phyloP scores from a whole-genome alignment of 1,139 yeast genomes.

The Pneumocystis wakefieldiae region DNA sequence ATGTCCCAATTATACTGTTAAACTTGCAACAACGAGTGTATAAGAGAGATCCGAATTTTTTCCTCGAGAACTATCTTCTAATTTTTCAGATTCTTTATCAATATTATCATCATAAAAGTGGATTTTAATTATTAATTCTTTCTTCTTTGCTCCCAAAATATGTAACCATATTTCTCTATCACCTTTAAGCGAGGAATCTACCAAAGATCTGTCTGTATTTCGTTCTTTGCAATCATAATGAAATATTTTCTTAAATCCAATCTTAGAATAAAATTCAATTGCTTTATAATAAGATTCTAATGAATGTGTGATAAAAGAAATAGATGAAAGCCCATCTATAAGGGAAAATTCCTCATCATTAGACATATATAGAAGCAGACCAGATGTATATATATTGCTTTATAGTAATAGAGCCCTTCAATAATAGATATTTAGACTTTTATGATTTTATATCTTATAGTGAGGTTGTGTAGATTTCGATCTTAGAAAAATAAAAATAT shows the following conservation, averaged over 20 bases:
- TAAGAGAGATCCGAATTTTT: background rate
- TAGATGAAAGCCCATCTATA: background rate
- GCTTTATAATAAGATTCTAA: constrained; percentile 11
- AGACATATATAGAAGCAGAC: background rate
- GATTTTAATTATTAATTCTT: constrained; percentile 23
- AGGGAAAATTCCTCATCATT: background rate
- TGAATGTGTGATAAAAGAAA: background rate
- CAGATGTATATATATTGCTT: background rate
- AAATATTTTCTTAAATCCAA: constrained; percentile 18
- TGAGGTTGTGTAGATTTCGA: background rate
- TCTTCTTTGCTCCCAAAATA: constrained; percentile 28
- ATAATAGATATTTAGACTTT: too few species aligned
- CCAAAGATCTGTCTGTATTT: constrained; percentile 17
- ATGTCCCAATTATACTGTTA: constrained; percentile 8
- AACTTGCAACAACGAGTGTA: constrained; percentile 16
- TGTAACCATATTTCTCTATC: constrained; percentile 42
- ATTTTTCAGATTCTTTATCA: background rate
- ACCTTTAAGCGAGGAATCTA: constrained; percentile 21
- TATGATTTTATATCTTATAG: too few species aligned
- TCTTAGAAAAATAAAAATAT: too few species aligned
- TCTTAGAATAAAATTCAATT: constrained; percentile 14
- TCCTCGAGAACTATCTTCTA: background rate
- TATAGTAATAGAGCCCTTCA: too few species aligned
- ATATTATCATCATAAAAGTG: constrained; percentile 15
- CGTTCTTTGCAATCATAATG: constrained; percentile 14